Evolutionary conservation across 2,329 filamentous ascomycete species (phyloP).

Genomic region (Coleophoma cylindrospora): DNA sequence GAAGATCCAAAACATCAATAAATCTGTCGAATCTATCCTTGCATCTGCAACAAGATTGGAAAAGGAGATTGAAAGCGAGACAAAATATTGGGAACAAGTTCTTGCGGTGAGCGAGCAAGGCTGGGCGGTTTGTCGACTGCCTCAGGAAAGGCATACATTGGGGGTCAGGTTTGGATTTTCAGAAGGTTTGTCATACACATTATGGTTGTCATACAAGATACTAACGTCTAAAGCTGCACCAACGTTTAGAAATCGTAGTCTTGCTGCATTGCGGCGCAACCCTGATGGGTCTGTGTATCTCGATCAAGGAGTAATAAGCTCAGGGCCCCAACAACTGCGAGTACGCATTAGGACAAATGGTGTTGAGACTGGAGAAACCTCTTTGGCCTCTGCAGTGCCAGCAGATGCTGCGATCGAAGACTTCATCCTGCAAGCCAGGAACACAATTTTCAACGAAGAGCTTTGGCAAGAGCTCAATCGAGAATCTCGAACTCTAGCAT

Average conservation of each 20-base stretch:
- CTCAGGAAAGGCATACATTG: constrained; percentile 66
- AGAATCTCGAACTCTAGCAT: constrained; percentile 70
- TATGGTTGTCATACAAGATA: too few relatives aligned
- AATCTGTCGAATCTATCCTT: constrained; percentile 68
- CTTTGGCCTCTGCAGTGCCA: constrained; percentile 44
- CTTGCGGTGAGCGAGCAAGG: constrained; percentile 75
- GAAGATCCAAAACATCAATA: constrained; percentile 72
- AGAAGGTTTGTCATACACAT: constrained; percentile 38
- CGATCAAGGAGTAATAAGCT: constrained; percentile 49
- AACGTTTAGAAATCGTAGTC: constrained; percentile 63
- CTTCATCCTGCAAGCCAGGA: constrained; percentile 68
- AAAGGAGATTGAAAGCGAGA: constrained; percentile 73
- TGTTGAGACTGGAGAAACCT: constrained; percentile 51
- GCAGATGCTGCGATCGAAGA: constrained; percentile 59
- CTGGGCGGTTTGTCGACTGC: constrained; percentile 79
- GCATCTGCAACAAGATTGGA: constrained; percentile 68
- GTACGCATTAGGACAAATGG: constrained; percentile 60
- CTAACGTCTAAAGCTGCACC: constrained; percentile 40
- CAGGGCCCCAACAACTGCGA: constrained; percentile 55
- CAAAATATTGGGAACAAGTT: constrained; percentile 84
- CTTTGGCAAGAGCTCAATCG: constrained; percentile 85
- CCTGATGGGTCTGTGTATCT: constrained; percentile 72
- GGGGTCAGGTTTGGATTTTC: constrained; percentile 87
- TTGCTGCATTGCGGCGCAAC: constrained; percentile 72
- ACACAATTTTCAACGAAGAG: constrained; percentile 79